Evolutionary conservation across 2,329 filamentous ascomycete genomes (phyloP).

Genomic region (Cylindrodendrum hubeiense): DNA sequence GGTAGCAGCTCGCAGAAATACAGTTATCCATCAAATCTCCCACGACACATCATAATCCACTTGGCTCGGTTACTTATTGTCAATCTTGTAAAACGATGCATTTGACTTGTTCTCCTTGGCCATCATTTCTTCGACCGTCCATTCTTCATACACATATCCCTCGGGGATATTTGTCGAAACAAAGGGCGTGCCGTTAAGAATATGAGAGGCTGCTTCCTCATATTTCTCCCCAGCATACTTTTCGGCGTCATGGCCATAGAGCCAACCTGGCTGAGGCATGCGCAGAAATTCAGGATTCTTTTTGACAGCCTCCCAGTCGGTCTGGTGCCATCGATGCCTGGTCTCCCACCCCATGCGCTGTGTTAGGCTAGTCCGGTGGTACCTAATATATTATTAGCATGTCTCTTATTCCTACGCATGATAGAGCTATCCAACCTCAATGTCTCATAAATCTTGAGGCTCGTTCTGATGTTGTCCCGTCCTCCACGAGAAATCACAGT

Average conservation of each 20-base stretch:
- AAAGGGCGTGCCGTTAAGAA: neutral
- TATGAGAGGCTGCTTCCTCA: neutral
- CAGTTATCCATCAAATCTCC: too few relatives aligned
- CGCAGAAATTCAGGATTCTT: neutral
- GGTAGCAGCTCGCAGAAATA: too few relatives aligned
- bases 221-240: neutral
- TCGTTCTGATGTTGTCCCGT: neutral
- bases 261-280: neutral
- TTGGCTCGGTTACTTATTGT: too few relatives aligned
- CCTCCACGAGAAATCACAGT: neutral
- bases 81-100: too few relatives aligned
- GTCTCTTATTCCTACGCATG: too few relatives aligned
- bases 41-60: too few relatives aligned
- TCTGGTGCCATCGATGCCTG: neutral
- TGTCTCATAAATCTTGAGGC: neutral
- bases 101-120: too few relatives aligned
- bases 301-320: neutral
- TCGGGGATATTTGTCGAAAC: neutral
- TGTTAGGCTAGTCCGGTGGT: neutral
- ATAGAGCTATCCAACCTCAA: conserved; percentile 15
- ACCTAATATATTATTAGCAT: neutral
- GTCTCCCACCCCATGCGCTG: conserved; percentile 3
- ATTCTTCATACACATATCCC: neutral
- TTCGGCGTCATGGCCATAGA: neutral
- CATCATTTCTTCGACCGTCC: neutral